Base-by-base conservation (phyloP, 345 rosid genomes). In the Eucalyptus polyanthemos region DNA sequence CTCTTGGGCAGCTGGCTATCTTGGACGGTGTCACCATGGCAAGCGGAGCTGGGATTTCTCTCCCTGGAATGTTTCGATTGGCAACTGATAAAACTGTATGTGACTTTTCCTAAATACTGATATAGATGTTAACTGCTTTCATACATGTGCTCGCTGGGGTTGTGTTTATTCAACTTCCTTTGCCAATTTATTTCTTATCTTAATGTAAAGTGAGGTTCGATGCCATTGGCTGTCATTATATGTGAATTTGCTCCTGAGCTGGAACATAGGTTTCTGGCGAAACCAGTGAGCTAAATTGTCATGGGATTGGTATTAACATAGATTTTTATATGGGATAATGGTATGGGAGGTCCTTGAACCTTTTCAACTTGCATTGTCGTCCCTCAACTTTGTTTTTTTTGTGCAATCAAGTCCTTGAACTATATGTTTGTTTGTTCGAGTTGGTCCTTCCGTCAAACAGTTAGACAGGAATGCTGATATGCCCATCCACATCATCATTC, bases 1-100 rank as follows among this genome's bases (percentile, higher is more conserved):
- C 58, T 50, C 14, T 76, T 53, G 53, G 93, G 50, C 94, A 97
- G 98, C 96, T 98, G 86, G 99, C 99, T 88, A 91, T 98, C 89
- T 88, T 97, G 93, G 97, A 95, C 89, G 98, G 99, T 65, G 89
- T 94, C 91, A 92, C 98, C 25, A 93, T 96, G 98, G 99, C 97
- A 88, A 94, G 98, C 0, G 62, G 29, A 56, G 62, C 62, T 56
- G 62, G 29, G 91, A 93, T 98, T 90, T 93, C 98, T 27, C 91
- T 97, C 72, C 97, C 96, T 9, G 97, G 98, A 92, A 98, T 96
- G 98, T 98, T 95, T 88, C 95, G 93, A 44, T 91, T 98, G 80
- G 12, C 62, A 22, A 56, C 62, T 24, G 29, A 22, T 56, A 22
- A 56, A 56, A 24, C 11, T 22, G 62, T 56, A 56, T 22, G 62